phyloP scores from a whole-genome alignment of 352 stramenopile genomes.

The Pythium myriotylum region DNA sequence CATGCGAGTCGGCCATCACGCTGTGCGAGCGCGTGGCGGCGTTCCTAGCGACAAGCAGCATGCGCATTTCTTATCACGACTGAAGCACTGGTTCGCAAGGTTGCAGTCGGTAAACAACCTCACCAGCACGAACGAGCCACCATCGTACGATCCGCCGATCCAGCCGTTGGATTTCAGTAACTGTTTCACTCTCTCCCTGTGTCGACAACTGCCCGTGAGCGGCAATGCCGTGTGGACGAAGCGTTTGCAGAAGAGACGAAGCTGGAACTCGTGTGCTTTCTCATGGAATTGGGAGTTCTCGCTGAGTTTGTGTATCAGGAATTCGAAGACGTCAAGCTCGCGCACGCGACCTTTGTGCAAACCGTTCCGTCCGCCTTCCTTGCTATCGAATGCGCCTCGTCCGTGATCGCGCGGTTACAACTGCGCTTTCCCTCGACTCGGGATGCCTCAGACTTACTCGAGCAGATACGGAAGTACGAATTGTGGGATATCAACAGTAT shows the following conservation, averaged over 20 bases:
- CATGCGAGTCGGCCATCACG: slow-evolving; percentile 15
- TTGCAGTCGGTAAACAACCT: neutral
- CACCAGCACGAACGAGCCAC: too few species aligned
- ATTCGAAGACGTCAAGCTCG: slow-evolving; percentile 36
- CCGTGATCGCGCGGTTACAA: slow-evolving; percentile 28
- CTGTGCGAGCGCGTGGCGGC: slow-evolving; percentile 5
- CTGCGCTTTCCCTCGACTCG: slow-evolving; percentile 24
- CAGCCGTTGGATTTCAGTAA: slow-evolving; percentile 1
- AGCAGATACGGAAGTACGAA: neutral
- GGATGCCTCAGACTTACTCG: slow-evolving; percentile 20
- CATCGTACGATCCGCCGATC: neutral
- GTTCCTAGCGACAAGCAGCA: slow-evolving; percentile 9
- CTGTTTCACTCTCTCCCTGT: neutral
- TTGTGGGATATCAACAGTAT: too few species aligned
- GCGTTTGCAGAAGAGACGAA: slow-evolving; percentile 32
- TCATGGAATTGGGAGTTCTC: slow-evolving; percentile 33
- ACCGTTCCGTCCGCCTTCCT: slow-evolving; percentile 32
- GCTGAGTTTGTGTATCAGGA: slow-evolving; percentile 22
- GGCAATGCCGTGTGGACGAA: slow-evolving; percentile 19
- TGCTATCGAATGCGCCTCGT: slow-evolving; percentile 25
- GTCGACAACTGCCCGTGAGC: neutral
- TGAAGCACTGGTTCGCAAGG: slow-evolving; percentile 3
- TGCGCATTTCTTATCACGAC: slow-evolving; percentile 5
- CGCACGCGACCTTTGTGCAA: slow-evolving; percentile 39
- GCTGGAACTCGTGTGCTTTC: slow-evolving; percentile 27